These are phyloP conservation scores for Pestalotiopsis sp. DNA, from an alignment of 2,329 filamentous ascomycete species.

Conservation along the genomic window DNA sequence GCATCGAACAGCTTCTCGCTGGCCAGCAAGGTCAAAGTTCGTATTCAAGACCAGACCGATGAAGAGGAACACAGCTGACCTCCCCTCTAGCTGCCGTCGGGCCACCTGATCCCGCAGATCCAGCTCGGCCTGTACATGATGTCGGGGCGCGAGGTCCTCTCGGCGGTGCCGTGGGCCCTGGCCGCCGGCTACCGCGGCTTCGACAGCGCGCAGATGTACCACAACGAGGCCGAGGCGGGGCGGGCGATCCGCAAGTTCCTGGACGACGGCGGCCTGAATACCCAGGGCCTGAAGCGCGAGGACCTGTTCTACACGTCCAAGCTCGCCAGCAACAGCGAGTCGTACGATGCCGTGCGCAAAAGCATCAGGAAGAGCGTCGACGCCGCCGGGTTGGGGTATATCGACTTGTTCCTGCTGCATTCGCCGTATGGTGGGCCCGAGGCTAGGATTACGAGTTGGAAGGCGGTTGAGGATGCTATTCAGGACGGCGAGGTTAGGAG, in stretches of 20 bases:
- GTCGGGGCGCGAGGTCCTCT: slow-evolving; percentile 59
- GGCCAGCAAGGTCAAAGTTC: slow-evolving; percentile 31
- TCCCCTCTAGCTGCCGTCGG: slow-evolving; percentile 59
- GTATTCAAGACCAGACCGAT: too few relatives aligned
- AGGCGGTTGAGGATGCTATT: slow-evolving; percentile 76
- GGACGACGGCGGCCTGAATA: slow-evolving; percentile 42
- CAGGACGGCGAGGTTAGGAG: slow-evolving; percentile 69
- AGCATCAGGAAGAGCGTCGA: slow-evolving; percentile 69
- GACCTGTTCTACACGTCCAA: slow-evolving; percentile 84
- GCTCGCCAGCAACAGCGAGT: slow-evolving; percentile 64
- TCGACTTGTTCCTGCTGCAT: slow-evolving; percentile 80
- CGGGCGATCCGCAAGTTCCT: slow-evolving; percentile 64
- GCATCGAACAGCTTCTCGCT: slow-evolving; percentile 25
- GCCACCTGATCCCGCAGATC: slow-evolving; percentile 68
- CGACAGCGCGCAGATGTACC: slow-evolving; percentile 57
- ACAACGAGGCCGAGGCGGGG: slow-evolving; percentile 74
- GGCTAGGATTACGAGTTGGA: slow-evolving; percentile 73
- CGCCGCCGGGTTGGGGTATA: slow-evolving; percentile 69
- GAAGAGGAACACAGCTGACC: neutral
- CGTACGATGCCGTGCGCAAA: slow-evolving; percentile 68
- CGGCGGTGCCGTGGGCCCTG: slow-evolving; percentile 61
- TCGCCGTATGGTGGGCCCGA: slow-evolving; percentile 75
- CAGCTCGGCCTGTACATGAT: slow-evolving; percentile 78
- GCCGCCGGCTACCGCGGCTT: slow-evolving; percentile 54
- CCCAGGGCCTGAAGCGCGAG: slow-evolving; percentile 57